A percentile compares a stretch with the other conserved stretches of the same genome.
phyloP scores from a whole-genome alignment of 2,329 filamentous ascomycete genomes.

The Penicillium freii region DNA sequence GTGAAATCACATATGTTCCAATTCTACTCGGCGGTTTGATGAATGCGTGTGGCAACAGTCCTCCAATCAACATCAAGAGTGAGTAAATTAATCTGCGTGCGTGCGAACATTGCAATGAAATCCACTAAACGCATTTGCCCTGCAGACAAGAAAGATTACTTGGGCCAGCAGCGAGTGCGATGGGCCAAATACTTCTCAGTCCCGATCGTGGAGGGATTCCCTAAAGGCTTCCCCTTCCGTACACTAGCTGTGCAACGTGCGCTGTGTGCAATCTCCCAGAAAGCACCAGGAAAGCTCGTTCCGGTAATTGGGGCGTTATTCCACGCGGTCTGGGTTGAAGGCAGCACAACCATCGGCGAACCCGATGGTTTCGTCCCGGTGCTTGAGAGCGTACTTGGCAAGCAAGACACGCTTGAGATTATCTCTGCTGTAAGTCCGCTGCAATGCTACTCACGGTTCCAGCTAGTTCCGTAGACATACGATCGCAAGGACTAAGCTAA shows the following conservation, averaged over 20 bases:
- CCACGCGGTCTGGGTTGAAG: slow-evolving; percentile 53
- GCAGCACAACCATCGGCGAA: slow-evolving; percentile 44
- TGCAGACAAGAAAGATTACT: slow-evolving; percentile 61
- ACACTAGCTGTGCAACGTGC: slow-evolving; percentile 54
- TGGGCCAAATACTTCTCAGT: slow-evolving; percentile 56
- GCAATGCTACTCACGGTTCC: too few relatives aligned
- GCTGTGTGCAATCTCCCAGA: slow-evolving; percentile 48
- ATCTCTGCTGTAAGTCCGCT: slow-evolving; percentile 39
- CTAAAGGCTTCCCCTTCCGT: slow-evolving; percentile 53
- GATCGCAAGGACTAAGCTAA: neutral
- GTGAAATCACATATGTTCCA: slow-evolving; percentile 17
- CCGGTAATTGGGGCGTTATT: slow-evolving; percentile 50
- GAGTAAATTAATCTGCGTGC: neutral
- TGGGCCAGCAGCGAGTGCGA: slow-evolving; percentile 52
- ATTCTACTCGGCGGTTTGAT: slow-evolving; percentile 15
- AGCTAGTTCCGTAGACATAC: neutral
- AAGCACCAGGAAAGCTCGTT: slow-evolving; percentile 43
- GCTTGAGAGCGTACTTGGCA: slow-evolving; percentile 48
- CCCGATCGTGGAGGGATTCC: slow-evolving; percentile 48
- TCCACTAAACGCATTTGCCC: slow-evolving; percentile 30
- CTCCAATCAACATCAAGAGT: slow-evolving; percentile 17
- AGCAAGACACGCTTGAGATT: slow-evolving; percentile 43
- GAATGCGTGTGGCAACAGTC: slow-evolving; percentile 15
- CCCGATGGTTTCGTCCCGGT: slow-evolving; percentile 46
- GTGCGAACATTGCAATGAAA: slow-evolving; percentile 13